Base-by-base conservation (phyloP, 2,329 filamentous ascomycete genomes). In the Alternaria incomplexa region DNA sequence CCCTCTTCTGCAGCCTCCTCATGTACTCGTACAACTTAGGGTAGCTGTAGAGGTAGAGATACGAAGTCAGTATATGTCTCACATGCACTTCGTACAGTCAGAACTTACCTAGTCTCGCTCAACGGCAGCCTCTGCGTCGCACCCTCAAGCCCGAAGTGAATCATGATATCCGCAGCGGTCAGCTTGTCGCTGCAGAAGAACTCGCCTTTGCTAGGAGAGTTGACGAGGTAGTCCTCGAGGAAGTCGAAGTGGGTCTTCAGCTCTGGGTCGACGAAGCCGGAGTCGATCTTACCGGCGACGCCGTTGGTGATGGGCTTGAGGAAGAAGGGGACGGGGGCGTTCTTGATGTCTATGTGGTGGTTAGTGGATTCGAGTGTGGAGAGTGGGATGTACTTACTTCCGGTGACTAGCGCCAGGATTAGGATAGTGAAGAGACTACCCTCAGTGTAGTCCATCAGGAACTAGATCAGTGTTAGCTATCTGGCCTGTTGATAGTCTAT, bases 391-490 rank as follows among this genome's bases (percentile, higher is more conserved):
- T 23, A 58, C 64, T 55, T 60, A 47, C 70, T 83, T 81, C 53
- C 75, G 20, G 91, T 82, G 25, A 97, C 81, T 15, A 96, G 75
- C 13, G 84, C 81, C 64, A 92, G 80, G 1, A 94, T 80, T 65
- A 96, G 78, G 51, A 89, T 83, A 0, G 88, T 86, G 90, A 96
- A 96, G 64, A 97, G 81, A 64, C 88, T 92, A 11, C 94, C 95
- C 81, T 97, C 95, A 6, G 88, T 85, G 79, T 94, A 97, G 77
- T 97, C 91, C 85, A 97, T 87, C 32, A 79, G 51, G 61, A 76
- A 78, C 70, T 77, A 69, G 6, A 5, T 23, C 0, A 92, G 36
- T 11, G 59, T 68, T n/a, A 66, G 13, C 30, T 8, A 1, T 32
- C 3, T 32, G 13, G 6, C 6, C 30, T 8, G 30, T 15, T 32